Evolutionary conservation across 1,284 basidiomycete species (phyloP).

Genomic region (Earliella scabrosa): DNA sequence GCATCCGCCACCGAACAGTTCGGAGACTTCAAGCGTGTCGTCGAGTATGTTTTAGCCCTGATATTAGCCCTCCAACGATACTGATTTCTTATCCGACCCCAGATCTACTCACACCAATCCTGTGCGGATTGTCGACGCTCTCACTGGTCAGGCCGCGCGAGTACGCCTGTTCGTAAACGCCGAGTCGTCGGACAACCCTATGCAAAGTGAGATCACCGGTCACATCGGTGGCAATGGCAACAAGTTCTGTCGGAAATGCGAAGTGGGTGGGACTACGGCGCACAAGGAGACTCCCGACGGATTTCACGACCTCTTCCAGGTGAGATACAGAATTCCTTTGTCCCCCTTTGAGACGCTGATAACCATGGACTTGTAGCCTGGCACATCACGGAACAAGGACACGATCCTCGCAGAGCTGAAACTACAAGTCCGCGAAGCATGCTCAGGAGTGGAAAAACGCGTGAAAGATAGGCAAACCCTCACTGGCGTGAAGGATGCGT

Average conservation of each 20-base stretch:
- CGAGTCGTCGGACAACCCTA: slow-evolving; percentile 17
- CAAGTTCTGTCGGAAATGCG: slow-evolving; percentile 29
- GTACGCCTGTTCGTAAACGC: too few species aligned
- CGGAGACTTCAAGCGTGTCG: slow-evolving; percentile 30
- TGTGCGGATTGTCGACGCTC: not conserved
- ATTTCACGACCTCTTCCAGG: too few species aligned
- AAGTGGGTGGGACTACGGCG: slow-evolving; percentile 30
- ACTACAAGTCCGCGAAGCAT: too few species aligned
- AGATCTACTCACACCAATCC: slow-evolving; percentile 1
- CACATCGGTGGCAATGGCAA: slow-evolving; percentile 14
- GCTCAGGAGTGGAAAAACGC: too few species aligned
- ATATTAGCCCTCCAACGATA: not conserved
- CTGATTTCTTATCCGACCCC: not conserved
- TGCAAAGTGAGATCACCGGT: slow-evolving; percentile 34
- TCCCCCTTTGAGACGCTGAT: too few species aligned
- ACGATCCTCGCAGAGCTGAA: too few species aligned
- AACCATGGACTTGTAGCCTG: too few species aligned
- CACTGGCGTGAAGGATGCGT: too few species aligned
- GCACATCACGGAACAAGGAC: too few species aligned
- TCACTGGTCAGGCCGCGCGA: too few species aligned
- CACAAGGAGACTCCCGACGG: not conserved
- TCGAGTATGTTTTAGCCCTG: slow-evolving; percentile 31
- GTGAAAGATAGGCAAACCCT: too few species aligned
- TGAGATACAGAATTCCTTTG: too few species aligned
- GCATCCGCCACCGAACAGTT: slow-evolving; percentile 40